Evolutionary conservation across 2,329 filamentous ascomycete genomes (phyloP), one percentile per base, ranked within the genome.

Genomic region (Claviceps africana): DNA sequence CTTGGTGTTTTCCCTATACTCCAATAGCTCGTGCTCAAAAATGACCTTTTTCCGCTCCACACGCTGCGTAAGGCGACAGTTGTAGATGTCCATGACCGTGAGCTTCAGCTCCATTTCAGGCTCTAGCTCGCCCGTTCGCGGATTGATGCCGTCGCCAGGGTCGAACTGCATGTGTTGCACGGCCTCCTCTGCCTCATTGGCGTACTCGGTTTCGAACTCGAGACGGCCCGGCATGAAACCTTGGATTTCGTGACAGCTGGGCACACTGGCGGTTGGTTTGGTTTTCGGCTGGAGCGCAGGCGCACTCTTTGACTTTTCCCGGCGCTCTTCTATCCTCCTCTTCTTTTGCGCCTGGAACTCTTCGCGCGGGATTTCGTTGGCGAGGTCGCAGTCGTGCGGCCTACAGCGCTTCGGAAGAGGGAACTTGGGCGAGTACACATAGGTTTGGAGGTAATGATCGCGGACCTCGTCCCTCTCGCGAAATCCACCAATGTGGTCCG

Each of bases 81-180:
- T 98, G 74, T 98, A 98, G 49, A 98, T 95, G 58, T 95, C 89
- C 82, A 98, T 96, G 21, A 98, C 89, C 0, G 89, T 95, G 71
- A 97, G 82, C 74, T 98, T 98, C 46, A 98, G 78, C 57, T 96
- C 90, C 77, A 95, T 95, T 67, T 98, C 93, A 0, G 93, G 89
- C 61, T 98, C 93, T 53, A 94, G 74, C 63, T 94, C 85, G 55
- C 87, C 86, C 0, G 89, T 95, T 2, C 77, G 72, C 1, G 86
- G 83, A 62, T 95, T 95, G 58, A 95, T 76, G 53, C 93, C 93
- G 68, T 96, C 91, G 28, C 93, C 93, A 0, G 93, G 91, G 53
- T 97, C 91, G 62, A 98, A 98, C 57, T 94, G 86, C 90, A 98
- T 97, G 57, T 95, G 83, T 66, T 98, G 93, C 2, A 98, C 93